Evolutionary conservation across 768 basidiomycete species (phyloP).

Genomic region (Leccinum subgranulosum): DNA sequence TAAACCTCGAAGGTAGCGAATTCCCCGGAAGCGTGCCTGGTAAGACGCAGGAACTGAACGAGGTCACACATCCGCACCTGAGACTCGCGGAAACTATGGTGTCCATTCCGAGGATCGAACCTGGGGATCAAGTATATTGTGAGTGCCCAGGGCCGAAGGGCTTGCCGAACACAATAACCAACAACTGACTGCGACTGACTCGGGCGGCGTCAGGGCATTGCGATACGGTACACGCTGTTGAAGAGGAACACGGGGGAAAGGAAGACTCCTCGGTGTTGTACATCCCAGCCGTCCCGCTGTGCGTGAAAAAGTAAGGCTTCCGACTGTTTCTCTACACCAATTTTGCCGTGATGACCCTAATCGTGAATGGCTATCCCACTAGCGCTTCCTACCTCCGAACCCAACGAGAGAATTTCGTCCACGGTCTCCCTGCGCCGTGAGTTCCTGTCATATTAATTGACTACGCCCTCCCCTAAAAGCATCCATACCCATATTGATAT

Average conservation of each 20-base stretch:
- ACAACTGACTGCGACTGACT: not conserved
- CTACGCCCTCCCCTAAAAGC: not conserved
- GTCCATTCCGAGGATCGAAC: conserved; percentile 53
- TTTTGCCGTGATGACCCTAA: not conserved
- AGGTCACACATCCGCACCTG: conserved; percentile 62
- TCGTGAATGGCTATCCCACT: not conserved
- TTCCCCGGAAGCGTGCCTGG: conserved; percentile 58
- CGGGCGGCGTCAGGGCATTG: conserved; percentile 45
- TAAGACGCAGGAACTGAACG: conserved; percentile 53
- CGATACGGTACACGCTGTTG: conserved; percentile 56
- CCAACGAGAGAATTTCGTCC: conserved; percentile 45
- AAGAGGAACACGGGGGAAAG: conserved; percentile 42
- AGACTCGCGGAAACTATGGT: conserved; percentile 53
- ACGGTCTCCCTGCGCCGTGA: conserved; percentile 52
- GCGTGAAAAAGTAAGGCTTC: conserved; percentile 43
- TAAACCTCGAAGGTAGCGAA: conserved; percentile 46
- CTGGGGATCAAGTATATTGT: conserved; percentile 66
- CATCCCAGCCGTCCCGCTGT: conserved; percentile 53
- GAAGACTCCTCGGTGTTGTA: conserved; percentile 56
- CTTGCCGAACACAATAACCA: not conserved
- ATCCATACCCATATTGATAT: not conserved
- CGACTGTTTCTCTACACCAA: not conserved
- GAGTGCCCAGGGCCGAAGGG: conserved; percentile 5
- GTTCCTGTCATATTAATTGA: not conserved
- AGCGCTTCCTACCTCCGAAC: conserved; percentile 50